A percentile compares a stretch with the other conserved stretches of the same genome.
phyloP scores from a whole-genome alignment of 352 stramenopile species.

The Phytophthora pinifolia region DNA sequence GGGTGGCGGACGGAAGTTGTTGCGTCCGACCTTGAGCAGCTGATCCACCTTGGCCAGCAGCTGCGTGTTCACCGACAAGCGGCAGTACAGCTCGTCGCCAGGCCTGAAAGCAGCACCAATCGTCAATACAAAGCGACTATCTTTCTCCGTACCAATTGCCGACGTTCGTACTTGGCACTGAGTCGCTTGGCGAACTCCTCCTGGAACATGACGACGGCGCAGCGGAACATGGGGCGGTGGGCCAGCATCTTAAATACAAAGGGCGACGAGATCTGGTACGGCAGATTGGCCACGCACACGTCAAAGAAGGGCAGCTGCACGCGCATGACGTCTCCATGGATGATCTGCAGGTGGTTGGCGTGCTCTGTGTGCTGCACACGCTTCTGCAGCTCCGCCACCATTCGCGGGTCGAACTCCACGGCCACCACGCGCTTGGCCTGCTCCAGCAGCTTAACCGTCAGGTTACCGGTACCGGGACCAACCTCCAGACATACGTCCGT shows the following conservation, averaged over 20 bases:
- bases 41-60: conserved; percentile 98
- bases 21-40: conserved; percentile 97
- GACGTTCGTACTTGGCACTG: conserved; percentile 84
- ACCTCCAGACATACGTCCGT: conserved; percentile 98
- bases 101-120: conserved; percentile 50
- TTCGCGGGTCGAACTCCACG: conserved; percentile 98
- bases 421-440: conserved; percentile 97
- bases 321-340: conserved; percentile 99
- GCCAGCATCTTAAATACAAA: conserved; percentile 99
- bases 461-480: conserved; percentile 97
- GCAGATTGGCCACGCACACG: conserved; percentile 99
- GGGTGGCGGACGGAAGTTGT: conserved; percentile 99
- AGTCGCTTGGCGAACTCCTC: conserved; percentile 98
- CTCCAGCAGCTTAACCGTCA: conserved; percentile 98
- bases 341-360: conserved; percentile 96
- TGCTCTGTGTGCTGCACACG: conserved; percentile 97
- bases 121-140: neutral
- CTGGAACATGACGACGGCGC: conserved; percentile 99
- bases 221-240: conserved; percentile 98
- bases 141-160: neutral
- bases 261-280: conserved; percentile 99
- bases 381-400: conserved; percentile 99
- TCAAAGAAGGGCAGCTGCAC: conserved; percentile 99
- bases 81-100: conserved; percentile 97
- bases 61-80: conserved; percentile 99